Percentiles rank a stretch among this genome's conserved stretches.
Evolutionary conservation across 306 rosid species (phyloP).

Genomic region (Vicia faba): DNA sequence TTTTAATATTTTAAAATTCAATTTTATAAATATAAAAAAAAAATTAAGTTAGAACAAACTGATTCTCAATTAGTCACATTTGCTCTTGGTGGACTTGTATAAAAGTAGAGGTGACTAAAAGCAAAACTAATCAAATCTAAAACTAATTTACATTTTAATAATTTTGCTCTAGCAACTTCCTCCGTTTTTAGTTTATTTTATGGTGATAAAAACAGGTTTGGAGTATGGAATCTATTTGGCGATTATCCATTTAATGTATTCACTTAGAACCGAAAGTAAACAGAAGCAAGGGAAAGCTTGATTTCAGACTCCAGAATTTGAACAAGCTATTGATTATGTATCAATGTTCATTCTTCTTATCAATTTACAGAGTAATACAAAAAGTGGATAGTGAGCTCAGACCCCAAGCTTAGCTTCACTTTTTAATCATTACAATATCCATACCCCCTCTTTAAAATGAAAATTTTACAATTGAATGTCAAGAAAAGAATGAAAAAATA

Average conservation of each 20-base stretch:
- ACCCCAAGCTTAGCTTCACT: slow-evolving; percentile 43
- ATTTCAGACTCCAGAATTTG: slow-evolving; percentile 25
- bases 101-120: too few relatives aligned
- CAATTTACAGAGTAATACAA: slow-evolving; percentile 56
- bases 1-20: too few relatives aligned
- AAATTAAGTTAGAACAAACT: too few relatives aligned
- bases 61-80: too few relatives aligned
- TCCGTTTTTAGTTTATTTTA: not conserved
- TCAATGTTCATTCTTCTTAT: slow-evolving; percentile 35
- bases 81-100: too few relatives aligned
- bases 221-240: not conserved
- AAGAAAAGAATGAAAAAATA: slow-evolving; percentile 80
- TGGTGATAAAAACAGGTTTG: not conserved
- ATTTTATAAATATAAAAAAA: too few relatives aligned
- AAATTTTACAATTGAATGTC: slow-evolving; percentile 61
- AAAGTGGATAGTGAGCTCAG: slow-evolving; percentile 52
- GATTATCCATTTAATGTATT: not conserved
- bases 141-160: too few relatives aligned
- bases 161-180: not conserved
- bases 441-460: slow-evolving; percentile 51
- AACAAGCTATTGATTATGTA: slow-evolving; percentile 42
- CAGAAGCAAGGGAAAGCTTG: not conserved
- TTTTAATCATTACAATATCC: slow-evolving; percentile 39
- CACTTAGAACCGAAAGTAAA: not conserved
- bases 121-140: too few relatives aligned